Conservation (phyloP, 148 eudicot species). For the Amaranthus palmeri region DNA sequence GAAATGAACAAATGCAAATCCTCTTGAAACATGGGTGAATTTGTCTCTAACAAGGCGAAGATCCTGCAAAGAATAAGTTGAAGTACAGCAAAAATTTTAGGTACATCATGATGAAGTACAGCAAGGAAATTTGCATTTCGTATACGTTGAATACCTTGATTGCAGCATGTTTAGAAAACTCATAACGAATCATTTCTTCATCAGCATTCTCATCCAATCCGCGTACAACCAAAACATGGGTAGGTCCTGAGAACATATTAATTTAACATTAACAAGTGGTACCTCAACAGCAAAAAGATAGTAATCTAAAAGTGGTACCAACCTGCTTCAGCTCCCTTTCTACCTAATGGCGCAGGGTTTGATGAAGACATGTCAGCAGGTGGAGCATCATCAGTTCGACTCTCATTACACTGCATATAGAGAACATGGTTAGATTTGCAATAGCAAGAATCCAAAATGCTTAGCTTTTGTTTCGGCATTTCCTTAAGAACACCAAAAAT, state of each 20-base stretch:
- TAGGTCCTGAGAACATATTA: slow-evolving; percentile 59
- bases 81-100: neutral
- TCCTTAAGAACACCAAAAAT: neutral
- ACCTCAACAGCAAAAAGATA: neutral
- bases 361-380: slow-evolving; percentile 79
- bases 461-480: neutral
- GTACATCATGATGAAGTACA: neutral
- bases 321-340: slow-evolving; percentile 89
- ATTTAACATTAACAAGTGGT: slow-evolving; percentile 18
- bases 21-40: slow-evolving; percentile 95
- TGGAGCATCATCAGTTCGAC: slow-evolving; percentile 89
- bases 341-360: slow-evolving; percentile 50
- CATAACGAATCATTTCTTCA: slow-evolving; percentile 99
- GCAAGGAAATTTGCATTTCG: slow-evolving; percentile 8
- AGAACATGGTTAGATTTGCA: neutral
- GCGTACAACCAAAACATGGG: slow-evolving; percentile 95
- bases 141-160: slow-evolving; percentile 52
- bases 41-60: slow-evolving; percentile 97
- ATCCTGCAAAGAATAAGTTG: slow-evolving; percentile 51
- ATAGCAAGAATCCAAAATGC: slow-evolving; percentile 6
- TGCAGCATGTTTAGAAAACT: slow-evolving; percentile 95
- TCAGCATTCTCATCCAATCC: slow-evolving; percentile 99
- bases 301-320: slow-evolving; percentile 27
- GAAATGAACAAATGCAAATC: slow-evolving; percentile 92
- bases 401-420: slow-evolving; percentile 79